A percentile compares a stretch with the other conserved stretches of the same genome.
Evolutionary conservation across 768 basidiomycete species (phyloP).

Genomic region (Amanita molliuscula): DNA sequence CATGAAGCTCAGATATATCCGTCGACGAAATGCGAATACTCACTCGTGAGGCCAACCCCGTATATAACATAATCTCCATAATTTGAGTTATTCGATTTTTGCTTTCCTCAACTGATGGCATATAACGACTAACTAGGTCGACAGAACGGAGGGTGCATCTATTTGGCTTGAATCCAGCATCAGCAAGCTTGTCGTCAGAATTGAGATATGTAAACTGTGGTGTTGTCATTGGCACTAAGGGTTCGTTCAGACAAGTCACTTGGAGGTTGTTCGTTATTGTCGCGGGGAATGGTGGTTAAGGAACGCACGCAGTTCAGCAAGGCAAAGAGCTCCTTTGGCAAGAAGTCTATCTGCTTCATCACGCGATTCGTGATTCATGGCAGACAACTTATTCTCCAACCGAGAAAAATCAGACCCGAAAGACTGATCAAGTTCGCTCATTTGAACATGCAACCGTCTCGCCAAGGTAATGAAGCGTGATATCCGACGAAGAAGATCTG

Average conservation of each 20-base stretch:
- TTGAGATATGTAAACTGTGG: background rate
- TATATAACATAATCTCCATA: constrained; percentile 87
- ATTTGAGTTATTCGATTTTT: constrained; percentile 63
- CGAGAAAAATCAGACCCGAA: background rate
- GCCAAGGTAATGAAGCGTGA: constrained; percentile 80
- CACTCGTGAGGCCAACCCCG: constrained; percentile 70
- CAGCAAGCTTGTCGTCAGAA: background rate
- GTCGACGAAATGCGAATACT: constrained; percentile 16
- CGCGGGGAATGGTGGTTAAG: background rate
- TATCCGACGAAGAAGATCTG: constrained; percentile 75
- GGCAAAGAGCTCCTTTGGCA: constrained; percentile 88
- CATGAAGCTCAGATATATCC: background rate
- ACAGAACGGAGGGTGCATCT: constrained; percentile 52
- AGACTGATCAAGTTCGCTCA: constrained; percentile 51
- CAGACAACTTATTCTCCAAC: constrained; percentile 10
- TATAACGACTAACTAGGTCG: constrained; percentile 55
- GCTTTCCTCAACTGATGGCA: constrained; percentile 64
- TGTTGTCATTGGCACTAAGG: constrained; percentile 8
- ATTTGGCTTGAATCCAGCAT: background rate
- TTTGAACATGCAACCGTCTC: constrained; percentile 75
- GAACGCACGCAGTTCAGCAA: constrained; percentile 84
- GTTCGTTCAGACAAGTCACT: constrained; percentile 45
- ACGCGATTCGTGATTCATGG: constrained; percentile 33
- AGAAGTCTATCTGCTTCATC: constrained; percentile 82
- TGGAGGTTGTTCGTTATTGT: constrained; percentile 5